phyloP scores from a whole-genome alignment of 2,329 filamentous ascomycete genomes.

The Purpureocillium lavendulum region DNA sequence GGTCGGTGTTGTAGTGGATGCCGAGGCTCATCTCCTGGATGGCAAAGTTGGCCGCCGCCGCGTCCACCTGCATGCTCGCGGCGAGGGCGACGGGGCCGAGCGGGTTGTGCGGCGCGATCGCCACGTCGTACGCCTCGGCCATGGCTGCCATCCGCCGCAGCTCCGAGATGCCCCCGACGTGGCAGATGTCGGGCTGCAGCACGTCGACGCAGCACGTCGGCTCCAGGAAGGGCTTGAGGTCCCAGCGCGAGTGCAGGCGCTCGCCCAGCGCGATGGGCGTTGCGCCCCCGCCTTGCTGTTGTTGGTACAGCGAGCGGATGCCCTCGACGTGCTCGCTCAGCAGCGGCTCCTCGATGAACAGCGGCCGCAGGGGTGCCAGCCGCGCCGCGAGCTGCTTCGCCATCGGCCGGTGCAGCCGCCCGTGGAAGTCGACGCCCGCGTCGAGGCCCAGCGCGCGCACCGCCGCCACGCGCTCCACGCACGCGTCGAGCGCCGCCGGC shows the following conservation, averaged over 20 bases:
- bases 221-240: constrained; percentile 64
- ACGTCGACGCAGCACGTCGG: constrained; percentile 59
- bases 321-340: constrained; percentile 59
- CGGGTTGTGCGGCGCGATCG: constrained; percentile 66
- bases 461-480: constrained; percentile 57
- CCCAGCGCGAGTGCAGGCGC: constrained; percentile 64
- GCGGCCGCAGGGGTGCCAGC: constrained; percentile 58
- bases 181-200: constrained; percentile 64
- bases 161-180: constrained; percentile 67
- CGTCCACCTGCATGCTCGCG: constrained; percentile 60
- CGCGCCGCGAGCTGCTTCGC: constrained; percentile 58
- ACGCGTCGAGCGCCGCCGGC: constrained; percentile 52
- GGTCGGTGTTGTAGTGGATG: constrained; percentile 61
- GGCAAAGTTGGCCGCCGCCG: constrained; percentile 53
- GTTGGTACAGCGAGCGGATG: constrained; percentile 33
- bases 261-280: constrained; percentile 68
- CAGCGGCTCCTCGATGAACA: constrained; percentile 55
- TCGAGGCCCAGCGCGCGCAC: constrained; percentile 66
- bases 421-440: constrained; percentile 70
- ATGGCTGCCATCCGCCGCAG: constrained; percentile 54
- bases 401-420: constrained; percentile 69
- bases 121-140: constrained; percentile 23
- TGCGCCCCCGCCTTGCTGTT: too few relatives aligned
- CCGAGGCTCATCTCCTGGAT: constrained; percentile 75
- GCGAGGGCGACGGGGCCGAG: constrained; percentile 66